Conservation (phyloP, 139 green algal genomes). For the Desmodesmus armatus region DNA sequence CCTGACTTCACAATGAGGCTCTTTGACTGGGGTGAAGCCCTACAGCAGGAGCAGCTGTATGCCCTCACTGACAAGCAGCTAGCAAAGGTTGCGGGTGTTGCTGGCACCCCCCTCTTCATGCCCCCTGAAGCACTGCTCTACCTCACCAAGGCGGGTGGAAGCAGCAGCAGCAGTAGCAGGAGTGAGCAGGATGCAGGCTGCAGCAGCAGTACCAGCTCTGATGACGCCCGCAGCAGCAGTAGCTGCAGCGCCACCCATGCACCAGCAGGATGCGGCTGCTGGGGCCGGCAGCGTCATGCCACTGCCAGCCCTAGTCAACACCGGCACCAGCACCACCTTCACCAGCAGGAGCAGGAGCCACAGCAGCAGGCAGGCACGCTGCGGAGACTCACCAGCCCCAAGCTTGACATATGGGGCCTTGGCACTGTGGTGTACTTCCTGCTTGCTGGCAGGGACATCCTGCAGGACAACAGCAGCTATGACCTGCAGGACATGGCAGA, state of each 20-base stretch:
- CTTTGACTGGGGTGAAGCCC: conserved; percentile 42
- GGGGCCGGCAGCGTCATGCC: too few species aligned
- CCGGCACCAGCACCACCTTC: background rate
- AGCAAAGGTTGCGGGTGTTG: conserved; percentile 2
- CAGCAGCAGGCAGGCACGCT: background rate
- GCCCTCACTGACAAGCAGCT: conserved; percentile 30
- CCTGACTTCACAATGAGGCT: conserved; percentile 25
- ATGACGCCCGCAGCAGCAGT: background rate
- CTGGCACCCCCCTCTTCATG: conserved; percentile 41
- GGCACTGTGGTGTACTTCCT: conserved; percentile 41
- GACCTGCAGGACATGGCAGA: conserved; percentile 39
- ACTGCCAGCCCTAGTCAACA: background rate
- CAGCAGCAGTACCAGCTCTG: background rate
- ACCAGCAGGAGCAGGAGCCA: background rate
- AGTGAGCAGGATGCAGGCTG: too few species aligned
- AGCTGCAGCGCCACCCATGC: background rate
- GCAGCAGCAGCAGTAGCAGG: background rate
- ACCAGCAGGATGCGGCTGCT: background rate
- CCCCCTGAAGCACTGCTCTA: conserved; percentile 32
- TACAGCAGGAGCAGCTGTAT: background rate
- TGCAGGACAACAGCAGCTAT: background rate
- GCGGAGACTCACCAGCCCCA: background rate
- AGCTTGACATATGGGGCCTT: conserved; percentile 42
- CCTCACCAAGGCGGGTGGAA: background rate
- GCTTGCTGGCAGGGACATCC: conserved; percentile 32